Percentiles rank a stretch among this genome's conserved stretches.
Conservation (phyloP, 2,329 filamentous ascomycete species). For the Cadophora luteo-olivacea region DNA sequence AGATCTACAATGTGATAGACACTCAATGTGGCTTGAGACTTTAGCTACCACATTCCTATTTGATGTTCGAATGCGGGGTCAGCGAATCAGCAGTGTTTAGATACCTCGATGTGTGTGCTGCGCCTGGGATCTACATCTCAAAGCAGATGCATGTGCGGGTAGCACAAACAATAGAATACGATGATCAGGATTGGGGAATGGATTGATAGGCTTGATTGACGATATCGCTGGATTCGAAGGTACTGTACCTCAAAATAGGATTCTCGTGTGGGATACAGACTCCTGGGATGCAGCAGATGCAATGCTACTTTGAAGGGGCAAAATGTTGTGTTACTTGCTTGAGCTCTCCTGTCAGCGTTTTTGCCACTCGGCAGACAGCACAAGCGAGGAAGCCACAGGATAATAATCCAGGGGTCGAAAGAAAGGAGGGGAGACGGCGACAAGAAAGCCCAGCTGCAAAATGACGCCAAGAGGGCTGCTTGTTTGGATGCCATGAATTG, state of each 20-base stretch:
- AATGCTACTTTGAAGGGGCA: not conserved
- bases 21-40: not conserved
- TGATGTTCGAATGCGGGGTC: not conserved
- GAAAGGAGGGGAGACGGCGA: not conserved
- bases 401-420: not conserved
- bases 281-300: not conserved
- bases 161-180: too few species aligned
- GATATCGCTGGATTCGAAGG: not conserved
- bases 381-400: not conserved
- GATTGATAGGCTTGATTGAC: not conserved
- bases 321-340: not conserved
- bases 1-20: slow-evolving; percentile 5
- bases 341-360: too few species aligned
- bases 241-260: not conserved
- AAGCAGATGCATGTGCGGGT: not conserved
- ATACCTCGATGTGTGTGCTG: not conserved
- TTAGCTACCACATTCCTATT: not conserved
- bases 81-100: not conserved
- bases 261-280: not conserved
- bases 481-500: not conserved
- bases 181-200: not conserved
- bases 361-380: not conserved
- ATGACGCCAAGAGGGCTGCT: slow-evolving; percentile 14
- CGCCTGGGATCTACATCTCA: not conserved
- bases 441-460: slow-evolving; percentile 15